Evolutionary conservation across 441 rosid species (phyloP).

Genomic region (Aleurites moluccanus): DNA sequence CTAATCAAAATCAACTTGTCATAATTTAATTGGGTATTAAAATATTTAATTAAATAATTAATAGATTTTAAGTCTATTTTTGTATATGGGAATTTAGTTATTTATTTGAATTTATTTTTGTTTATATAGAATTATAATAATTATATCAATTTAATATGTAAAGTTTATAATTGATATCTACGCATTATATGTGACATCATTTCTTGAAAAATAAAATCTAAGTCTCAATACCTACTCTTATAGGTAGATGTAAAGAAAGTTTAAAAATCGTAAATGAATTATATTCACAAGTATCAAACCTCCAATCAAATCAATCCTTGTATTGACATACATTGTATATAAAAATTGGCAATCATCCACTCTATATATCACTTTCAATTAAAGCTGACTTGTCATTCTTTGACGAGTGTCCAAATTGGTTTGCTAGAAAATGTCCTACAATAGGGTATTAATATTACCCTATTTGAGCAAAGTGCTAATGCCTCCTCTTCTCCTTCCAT

Average conservation of each 20-base stretch:
- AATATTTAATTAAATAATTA: neutral
- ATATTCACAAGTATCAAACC: conserved; percentile 14
- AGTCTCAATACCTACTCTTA: neutral
- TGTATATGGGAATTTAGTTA: too few species aligned
- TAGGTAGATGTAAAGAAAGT: neutral
- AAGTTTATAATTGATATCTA: too few species aligned
- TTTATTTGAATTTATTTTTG: too few species aligned
- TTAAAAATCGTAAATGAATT: neutral
- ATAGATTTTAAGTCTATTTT: too few species aligned
- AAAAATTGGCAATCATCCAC: neutral
- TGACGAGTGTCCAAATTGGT: neutral
- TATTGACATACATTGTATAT: neutral
- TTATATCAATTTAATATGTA: too few species aligned
- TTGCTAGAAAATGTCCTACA: neutral
- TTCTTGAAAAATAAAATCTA: too few species aligned
- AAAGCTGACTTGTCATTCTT: conserved; percentile 4
- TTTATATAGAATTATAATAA: too few species aligned
- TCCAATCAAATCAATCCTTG: conserved; percentile 23
- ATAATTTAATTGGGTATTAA: neutral
- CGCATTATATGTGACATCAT: too few species aligned
- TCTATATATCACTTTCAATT: neutral
- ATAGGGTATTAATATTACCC: neutral
- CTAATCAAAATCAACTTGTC: conserved; percentile 6
- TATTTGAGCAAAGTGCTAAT: conserved; percentile 12
- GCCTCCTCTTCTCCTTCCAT: conserved; percentile 14